Percentiles rank a stretch among this genome's conserved stretches.
Evolutionary conservation across 2,329 filamentous ascomycete species (phyloP).

Genomic region (Aplosporella prunicola): DNA sequence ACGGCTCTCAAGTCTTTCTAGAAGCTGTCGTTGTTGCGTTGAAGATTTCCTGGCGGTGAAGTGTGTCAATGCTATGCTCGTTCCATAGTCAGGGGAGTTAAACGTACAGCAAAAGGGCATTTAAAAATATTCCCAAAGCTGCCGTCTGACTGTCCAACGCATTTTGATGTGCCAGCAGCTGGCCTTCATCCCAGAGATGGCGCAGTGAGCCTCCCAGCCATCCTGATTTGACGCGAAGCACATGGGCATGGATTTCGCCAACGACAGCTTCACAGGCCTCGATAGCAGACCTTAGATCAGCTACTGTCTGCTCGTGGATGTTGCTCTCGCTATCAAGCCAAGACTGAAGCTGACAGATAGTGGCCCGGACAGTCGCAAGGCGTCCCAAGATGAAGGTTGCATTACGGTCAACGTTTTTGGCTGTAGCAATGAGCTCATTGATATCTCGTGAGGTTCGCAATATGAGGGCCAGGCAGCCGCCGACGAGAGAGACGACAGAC

Average conservation of each 20-base stretch:
- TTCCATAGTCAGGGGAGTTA: too few species aligned
- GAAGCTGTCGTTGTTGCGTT: not conserved
- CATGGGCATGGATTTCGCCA: not conserved
- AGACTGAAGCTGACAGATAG: not conserved
- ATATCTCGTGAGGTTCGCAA: too few species aligned
- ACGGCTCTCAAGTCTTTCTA: not conserved
- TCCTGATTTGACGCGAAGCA: not conserved
- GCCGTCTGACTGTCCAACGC: conserved; percentile 1
- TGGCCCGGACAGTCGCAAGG: too few species aligned
- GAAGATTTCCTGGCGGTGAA: conserved; percentile 2
- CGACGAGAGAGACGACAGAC: too few species aligned
- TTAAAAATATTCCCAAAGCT: not conserved
- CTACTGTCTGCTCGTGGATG: not conserved
- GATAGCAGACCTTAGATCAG: not conserved
- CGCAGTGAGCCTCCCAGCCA: not conserved
- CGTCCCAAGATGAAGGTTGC: too few species aligned
- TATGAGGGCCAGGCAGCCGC: too few species aligned
- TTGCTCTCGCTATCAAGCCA: not conserved
- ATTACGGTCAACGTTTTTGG: too few species aligned
- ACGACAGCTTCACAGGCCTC: not conserved
- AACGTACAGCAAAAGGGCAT: not conserved
- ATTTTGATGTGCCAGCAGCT: not conserved
- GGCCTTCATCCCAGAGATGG: not conserved
- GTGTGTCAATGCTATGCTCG: too few species aligned
- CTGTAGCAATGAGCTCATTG: too few species aligned